Evolutionary conservation across 2,329 filamentous ascomycete genomes (phyloP).

Genomic region (Aspergillus sojae): DNA sequence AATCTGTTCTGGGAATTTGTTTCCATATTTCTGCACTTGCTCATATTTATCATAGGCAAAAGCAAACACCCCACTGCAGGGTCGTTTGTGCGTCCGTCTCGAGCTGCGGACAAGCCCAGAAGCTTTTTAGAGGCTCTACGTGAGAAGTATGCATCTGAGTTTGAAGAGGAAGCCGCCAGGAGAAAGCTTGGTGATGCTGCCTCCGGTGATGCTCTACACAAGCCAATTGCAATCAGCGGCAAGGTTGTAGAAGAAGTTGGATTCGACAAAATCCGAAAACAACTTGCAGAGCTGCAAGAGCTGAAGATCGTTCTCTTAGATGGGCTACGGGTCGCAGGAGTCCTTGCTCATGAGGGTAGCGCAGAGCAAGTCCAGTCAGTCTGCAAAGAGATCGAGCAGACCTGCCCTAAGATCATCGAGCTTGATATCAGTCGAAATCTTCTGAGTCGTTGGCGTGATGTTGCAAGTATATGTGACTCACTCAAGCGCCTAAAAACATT

Average conservation of each 20-base stretch:
- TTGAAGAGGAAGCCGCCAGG: constrained; percentile 36
- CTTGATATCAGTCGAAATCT: constrained; percentile 85
- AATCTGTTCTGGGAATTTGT: no score
- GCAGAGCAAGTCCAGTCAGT: constrained; percentile 27
- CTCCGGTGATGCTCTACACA: constrained; percentile 33
- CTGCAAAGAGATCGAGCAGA: constrained; percentile 54
- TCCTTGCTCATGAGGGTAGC: constrained; percentile 30
- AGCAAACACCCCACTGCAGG: constrained; percentile 70
- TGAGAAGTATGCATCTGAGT: constrained; percentile 77
- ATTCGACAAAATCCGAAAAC: constrained; percentile 85
- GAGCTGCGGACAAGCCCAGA: constrained; percentile 67
- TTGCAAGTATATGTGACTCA: constrained; percentile 71
- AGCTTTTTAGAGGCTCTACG: constrained; percentile 79
- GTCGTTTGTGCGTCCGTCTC: constrained; percentile 82
- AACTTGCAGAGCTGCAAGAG: constrained; percentile 75
- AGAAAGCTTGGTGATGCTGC: constrained; percentile 1
- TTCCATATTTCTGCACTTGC: neutral
- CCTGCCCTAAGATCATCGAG: constrained; percentile 65
- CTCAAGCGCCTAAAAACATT: constrained; percentile 68
- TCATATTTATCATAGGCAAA: constrained; percentile 51
- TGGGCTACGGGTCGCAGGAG: constrained; percentile 63
- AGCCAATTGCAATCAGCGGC: constrained; percentile 69
- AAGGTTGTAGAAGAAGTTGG: constrained; percentile 93
- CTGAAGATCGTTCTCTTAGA: constrained; percentile 83
- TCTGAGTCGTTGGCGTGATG: constrained; percentile 67